Conservation (phyloP, 2,329 filamentous ascomycete species). For the Neonectria hederae region DNA sequence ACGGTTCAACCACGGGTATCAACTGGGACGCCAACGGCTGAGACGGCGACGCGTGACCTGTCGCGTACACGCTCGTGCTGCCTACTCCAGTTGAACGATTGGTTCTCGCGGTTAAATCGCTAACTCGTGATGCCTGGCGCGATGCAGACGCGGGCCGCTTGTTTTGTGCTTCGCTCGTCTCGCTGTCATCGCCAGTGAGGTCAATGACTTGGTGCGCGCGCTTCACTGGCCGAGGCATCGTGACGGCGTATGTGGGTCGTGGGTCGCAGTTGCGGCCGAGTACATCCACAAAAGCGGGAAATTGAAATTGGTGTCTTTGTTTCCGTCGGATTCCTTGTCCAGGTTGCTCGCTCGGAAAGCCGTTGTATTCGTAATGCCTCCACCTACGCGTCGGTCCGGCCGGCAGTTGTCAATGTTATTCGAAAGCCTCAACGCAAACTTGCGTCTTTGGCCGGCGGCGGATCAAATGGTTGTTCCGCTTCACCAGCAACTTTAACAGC, state of each 20-base stretch:
- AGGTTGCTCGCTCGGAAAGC: neutral
- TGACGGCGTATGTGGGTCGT: neutral
- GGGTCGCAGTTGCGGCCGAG: neutral
- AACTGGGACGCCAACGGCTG: slow-evolving; percentile 28
- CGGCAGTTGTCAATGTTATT: neutral
- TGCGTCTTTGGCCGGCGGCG: slow-evolving; percentile 1
- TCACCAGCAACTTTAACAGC: neutral
- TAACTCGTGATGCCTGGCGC: neutral
- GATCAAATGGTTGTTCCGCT: neutral
- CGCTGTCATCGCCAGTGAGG: slow-evolving; percentile 51
- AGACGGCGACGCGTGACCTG: slow-evolving; percentile 23
- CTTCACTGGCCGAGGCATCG: slow-evolving; percentile 45
- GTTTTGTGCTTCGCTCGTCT: slow-evolving; percentile 19
- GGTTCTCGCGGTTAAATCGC: slow-evolving; percentile 4
- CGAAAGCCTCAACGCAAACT: neutral
- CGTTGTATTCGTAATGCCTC: neutral
- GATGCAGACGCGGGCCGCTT: slow-evolving; percentile 41
- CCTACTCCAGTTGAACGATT: slow-evolving; percentile 26
- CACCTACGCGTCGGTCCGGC: neutral
- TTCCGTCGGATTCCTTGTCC: neutral
- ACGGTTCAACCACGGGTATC: slow-evolving; percentile 46
- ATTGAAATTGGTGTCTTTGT: neutral
- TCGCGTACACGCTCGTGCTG: slow-evolving; percentile 29
- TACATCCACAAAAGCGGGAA: neutral
- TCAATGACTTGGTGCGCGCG: slow-evolving; percentile 52